These are phyloP conservation scores for Phytopythium sindhum DNA, from an alignment of 352 stramenopile species.

Conservation along the genomic window DNA sequence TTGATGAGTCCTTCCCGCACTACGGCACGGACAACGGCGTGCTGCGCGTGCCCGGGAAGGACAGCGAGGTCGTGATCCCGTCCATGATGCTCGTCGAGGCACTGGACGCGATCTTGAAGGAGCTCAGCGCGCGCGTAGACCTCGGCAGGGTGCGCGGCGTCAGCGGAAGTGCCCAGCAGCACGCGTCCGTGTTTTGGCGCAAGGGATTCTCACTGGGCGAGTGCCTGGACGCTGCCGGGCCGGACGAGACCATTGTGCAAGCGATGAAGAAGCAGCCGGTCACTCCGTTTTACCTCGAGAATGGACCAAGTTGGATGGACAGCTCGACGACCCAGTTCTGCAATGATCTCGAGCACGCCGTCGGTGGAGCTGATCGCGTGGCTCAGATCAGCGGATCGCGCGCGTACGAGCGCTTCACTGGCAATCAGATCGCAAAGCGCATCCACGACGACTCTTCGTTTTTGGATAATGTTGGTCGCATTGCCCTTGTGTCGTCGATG, in stretches of 20 bases:
- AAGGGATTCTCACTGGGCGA: slow-evolving; percentile 38
- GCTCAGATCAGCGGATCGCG: slow-evolving; percentile 73
- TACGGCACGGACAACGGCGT: slow-evolving; percentile 73
- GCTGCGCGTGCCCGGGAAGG: slow-evolving; percentile 28
- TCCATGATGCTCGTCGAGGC: slow-evolving; percentile 81
- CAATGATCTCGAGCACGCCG: slow-evolving; percentile 40
- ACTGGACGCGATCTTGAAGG: slow-evolving; percentile 58
- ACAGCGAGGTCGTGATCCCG: slow-evolving; percentile 56
- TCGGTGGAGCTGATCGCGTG: slow-evolving; percentile 55
- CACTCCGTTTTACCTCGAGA: slow-evolving; percentile 43
- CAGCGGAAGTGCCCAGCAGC: slow-evolving; percentile 80
- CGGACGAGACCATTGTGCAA: slow-evolving; percentile 15
- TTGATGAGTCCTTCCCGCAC: slow-evolving; percentile 58
- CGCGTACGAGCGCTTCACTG: slow-evolving; percentile 81
- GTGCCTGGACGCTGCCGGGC: slow-evolving; percentile 26
- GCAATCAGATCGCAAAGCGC: slow-evolving; percentile 70
- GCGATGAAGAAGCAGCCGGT: slow-evolving; percentile 22
- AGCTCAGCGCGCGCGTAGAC: slow-evolving; percentile 33
- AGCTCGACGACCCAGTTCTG: slow-evolving; percentile 68
- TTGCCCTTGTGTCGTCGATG: slow-evolving; percentile 66
- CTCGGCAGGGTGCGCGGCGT: slow-evolving; percentile 51
- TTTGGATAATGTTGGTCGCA: slow-evolving; percentile 38
- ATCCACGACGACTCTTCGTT: slow-evolving; percentile 44
- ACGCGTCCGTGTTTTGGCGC: slow-evolving; percentile 78
- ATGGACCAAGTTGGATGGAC: slow-evolving; percentile 86